Evolutionary conservation across 371 early-diverging fungal genomes (phyloP).

Genomic region (Amoeboaphelidium protococcarum): DNA sequence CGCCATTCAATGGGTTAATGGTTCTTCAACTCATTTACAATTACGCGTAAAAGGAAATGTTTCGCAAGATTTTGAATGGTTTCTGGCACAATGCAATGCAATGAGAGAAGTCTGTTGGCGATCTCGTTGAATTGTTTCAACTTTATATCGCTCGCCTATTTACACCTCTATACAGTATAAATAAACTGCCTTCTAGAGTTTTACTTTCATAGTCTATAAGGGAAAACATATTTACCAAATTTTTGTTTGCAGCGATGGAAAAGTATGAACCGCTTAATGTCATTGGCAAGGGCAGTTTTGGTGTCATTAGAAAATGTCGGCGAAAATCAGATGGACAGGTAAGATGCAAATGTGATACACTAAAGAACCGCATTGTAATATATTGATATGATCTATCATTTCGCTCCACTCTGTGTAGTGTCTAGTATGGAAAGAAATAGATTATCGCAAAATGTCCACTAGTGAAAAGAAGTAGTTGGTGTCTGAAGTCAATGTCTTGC

Average conservation of each 20-base stretch:
- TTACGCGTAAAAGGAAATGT: too few relatives aligned
- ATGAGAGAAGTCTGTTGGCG: too few relatives aligned
- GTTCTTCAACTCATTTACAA: too few relatives aligned
- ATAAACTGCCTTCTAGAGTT: too few relatives aligned
- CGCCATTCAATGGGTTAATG: too few relatives aligned
- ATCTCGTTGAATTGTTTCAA: too few relatives aligned
- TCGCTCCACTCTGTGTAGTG: not conserved
- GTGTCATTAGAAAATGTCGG: conserved; percentile 32
- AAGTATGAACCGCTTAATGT: conserved; percentile 9
- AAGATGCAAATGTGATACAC: conserved; percentile 1
- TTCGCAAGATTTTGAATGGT: too few relatives aligned
- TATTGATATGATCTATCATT: not conserved
- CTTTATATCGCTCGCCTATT: too few relatives aligned
- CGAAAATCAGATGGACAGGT: conserved; percentile 26
- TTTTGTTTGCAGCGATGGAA: not conserved
- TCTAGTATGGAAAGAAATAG: conserved; percentile 40
- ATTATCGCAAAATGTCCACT: conserved; percentile 33
- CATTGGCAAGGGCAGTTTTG: conserved; percentile 22
- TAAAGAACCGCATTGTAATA: not conserved
- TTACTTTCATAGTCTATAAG: too few relatives aligned
- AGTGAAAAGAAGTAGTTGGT: conserved; percentile 34
- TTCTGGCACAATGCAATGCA: too few relatives aligned
- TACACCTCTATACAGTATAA: too few relatives aligned
- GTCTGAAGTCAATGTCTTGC: conserved; percentile 36
- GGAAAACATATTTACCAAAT: not conserved